A percentile compares a stretch with the other conserved stretches of the same genome.
These are phyloP conservation scores for Colletotrichum incanum DNA, from an alignment of 2,329 filamentous ascomycete species.

Conservation along the genomic window DNA sequence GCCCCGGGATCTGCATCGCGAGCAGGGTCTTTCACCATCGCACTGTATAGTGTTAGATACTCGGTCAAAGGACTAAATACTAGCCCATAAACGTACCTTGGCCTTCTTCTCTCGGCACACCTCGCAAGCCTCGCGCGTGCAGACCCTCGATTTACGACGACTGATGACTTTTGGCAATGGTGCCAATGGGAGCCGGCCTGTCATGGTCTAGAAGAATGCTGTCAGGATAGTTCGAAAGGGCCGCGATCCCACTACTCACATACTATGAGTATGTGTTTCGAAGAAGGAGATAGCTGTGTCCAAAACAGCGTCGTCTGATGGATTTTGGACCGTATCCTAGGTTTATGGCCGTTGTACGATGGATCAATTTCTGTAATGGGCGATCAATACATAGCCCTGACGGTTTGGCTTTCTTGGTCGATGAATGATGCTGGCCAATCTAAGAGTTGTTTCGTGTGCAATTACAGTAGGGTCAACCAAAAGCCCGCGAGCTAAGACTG, in stretches of 20 bases:
- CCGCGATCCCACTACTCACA: too few species aligned
- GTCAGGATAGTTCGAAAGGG: too few species aligned
- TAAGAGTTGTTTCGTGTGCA: background rate
- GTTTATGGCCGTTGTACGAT: too few species aligned
- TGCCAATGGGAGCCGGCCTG: background rate
- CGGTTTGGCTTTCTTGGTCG: background rate
- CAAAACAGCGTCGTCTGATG: background rate
- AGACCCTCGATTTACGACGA: background rate
- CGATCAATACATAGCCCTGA: background rate
- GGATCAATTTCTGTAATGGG: too few species aligned
- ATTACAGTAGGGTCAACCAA: too few species aligned
- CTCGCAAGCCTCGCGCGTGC: slow-evolving; percentile 18
- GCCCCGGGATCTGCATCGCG: slow-evolving; percentile 3
- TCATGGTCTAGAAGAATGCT: background rate
- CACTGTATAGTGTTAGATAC: slow-evolving; percentile 8
- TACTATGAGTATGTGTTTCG: background rate
- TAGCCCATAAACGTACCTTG: background rate
- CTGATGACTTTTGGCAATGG: background rate
- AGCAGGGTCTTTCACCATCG: slow-evolving; percentile 29
- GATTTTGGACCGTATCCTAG: too few species aligned
- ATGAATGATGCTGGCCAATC: background rate
- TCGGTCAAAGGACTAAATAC: background rate
- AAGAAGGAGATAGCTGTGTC: background rate
- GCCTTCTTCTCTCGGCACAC: slow-evolving; percentile 17
- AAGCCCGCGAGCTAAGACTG: too few species aligned